Conservation (phyloP, 768 basidiomycete genomes). For the Kwoniella mangroviensis region DNA sequence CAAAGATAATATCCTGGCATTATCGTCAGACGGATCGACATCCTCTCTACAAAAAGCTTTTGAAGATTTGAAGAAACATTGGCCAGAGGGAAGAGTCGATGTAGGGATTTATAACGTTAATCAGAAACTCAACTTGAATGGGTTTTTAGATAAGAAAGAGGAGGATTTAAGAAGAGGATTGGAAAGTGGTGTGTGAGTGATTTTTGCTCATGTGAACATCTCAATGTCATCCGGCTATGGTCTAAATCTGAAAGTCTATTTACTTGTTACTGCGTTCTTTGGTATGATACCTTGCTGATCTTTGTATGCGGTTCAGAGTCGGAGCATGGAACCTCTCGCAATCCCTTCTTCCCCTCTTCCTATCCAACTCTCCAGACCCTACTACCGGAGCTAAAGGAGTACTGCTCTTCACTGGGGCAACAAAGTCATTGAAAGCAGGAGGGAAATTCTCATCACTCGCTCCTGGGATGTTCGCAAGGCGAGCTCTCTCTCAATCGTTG, state of each 20-base stretch:
- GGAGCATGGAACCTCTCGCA: conserved; percentile 49
- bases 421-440: conserved; percentile 44
- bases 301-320: conserved; percentile 24
- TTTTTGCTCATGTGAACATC: not conserved
- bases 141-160: conserved; percentile 41
- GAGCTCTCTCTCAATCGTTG: conserved; percentile 47
- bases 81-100: conserved; percentile 46
- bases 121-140: conserved; percentile 33
- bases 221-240: not conserved
- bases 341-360: conserved; percentile 35
- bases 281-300: not conserved
- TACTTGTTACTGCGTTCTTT: no score
- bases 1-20: conserved; percentile 29
- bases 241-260: no score
- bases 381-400: conserved; percentile 28
- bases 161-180: conserved; percentile 37
- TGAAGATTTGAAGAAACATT: conserved; percentile 36
- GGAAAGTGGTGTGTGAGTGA: conserved; percentile 44
- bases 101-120: conserved; percentile 51
- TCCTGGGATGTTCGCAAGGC: conserved; percentile 47
- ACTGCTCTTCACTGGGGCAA: conserved; percentile 52
- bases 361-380: conserved; percentile 17
- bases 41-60: conserved; percentile 38
- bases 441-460: conserved; percentile 38
- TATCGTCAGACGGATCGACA: conserved; percentile 37